Base-by-base conservation (phyloP, 169 alveolate genomes). In the Besnoitia besnoiti region DNA sequence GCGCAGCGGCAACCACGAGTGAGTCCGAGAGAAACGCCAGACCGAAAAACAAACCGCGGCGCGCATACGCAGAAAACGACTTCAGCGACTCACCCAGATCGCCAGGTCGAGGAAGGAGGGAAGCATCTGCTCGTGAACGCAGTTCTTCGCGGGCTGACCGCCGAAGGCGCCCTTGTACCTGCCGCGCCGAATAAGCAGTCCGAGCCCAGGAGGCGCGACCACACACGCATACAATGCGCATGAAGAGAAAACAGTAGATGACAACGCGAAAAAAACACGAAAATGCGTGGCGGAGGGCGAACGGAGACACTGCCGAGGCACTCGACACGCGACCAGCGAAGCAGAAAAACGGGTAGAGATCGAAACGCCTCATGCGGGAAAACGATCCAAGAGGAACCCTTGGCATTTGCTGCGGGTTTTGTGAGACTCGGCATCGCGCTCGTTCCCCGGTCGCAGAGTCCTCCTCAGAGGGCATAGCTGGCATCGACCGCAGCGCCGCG, bases 71-170 rank as follows among this genome's bases (percentile, higher is more conserved):
- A 30, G 82, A 61, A 10, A 61, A 7, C 37, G 12, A 21, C n/a
- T n/a, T 30, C 77, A 30, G 10, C 77, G 12, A 16, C 94, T 46
- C 16, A 92, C 95, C 99, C 99, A 98, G 40, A 98, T 94, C 0
- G 97, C 97, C 49, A 98, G 90, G 93, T 98, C 98, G 39, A 98
- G 93, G 93, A 97, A 98, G 24, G 95, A 40, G 7, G 99, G 99
- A 61, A 98, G 95, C 93, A 95, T 94, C 49, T 97, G 96, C 51
- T 98, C 99, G 61, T 97, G 97, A 30, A 98, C 91, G 85, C 96
- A 96, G 92, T 96, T 96, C 93, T 97, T 96, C 84, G 97, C 95
- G 44, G 97, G 94, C 40, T 94, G 95, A 46, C 99, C 98, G 2
- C 96, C 97, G 51, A 95, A 95, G 73, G 91, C 91, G 10, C 95